Conservation (phyloP, 164 flowering plant genomes). For the Umbilicus rupestris region DNA sequence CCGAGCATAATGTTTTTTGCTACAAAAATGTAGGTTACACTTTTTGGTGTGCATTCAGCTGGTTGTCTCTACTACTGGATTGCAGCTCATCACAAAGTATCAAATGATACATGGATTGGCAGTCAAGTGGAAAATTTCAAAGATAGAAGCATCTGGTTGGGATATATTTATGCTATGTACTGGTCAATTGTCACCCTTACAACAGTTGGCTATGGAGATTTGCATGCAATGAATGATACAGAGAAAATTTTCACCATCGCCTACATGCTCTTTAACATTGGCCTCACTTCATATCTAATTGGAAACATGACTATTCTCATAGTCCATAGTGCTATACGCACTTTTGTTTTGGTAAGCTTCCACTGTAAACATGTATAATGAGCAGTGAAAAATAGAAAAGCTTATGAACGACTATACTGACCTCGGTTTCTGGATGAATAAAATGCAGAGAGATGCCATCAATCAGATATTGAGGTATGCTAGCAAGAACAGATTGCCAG, state of each 20-base stretch:
- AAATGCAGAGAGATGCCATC: constrained; percentile 59
- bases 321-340: constrained; percentile 54
- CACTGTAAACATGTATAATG: not conserved
- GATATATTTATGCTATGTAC: constrained; percentile 70
- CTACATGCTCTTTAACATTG: constrained; percentile 84
- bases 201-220: constrained; percentile 83
- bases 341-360: constrained; percentile 54
- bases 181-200: constrained; percentile 81
- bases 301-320: constrained; percentile 88
- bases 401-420: not conserved
- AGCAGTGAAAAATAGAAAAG: not conserved
- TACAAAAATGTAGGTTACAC: constrained; percentile 45
- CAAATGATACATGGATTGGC: constrained; percentile 69
- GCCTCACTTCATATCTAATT: constrained; percentile 71
- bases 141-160: constrained; percentile 51
- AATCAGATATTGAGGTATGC: constrained; percentile 52
- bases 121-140: constrained; percentile 33
- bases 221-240: constrained; percentile 57
- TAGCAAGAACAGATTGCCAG: constrained; percentile 76
- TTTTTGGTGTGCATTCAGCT: constrained; percentile 63
- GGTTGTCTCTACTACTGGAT: constrained; percentile 78
- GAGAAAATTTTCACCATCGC: constrained; percentile 66
- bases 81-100: constrained; percentile 35
- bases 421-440: not conserved
- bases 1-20: not conserved